A percentile compares a stretch with the other conserved stretches of the same genome.
Conservation (phyloP, 2,329 filamentous ascomycete species). For the Calonectria naviculata region DNA sequence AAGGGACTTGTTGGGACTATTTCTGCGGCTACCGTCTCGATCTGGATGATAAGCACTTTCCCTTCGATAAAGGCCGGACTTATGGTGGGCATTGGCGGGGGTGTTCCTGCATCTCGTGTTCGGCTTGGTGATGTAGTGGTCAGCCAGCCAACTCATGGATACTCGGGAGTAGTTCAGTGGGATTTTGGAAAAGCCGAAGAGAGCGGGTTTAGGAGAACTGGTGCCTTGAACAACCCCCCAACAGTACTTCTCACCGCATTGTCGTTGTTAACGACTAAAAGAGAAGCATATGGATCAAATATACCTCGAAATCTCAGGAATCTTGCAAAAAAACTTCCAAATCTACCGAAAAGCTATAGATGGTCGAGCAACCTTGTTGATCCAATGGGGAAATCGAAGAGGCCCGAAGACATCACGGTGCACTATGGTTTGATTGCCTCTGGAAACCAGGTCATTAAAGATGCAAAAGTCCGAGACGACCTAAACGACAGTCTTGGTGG, state of each 20-base stretch:
- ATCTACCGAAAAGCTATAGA: too few species aligned
- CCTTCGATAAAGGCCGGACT: slow-evolving; percentile 37
- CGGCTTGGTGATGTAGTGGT: slow-evolving; percentile 38
- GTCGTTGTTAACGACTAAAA: neutral
- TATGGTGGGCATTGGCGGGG: slow-evolving; percentile 39
- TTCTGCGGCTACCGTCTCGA: slow-evolving; percentile 45
- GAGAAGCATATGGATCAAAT: neutral
- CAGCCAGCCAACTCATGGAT: slow-evolving; percentile 23
- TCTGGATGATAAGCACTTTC: slow-evolving; percentile 47
- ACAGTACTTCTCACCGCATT: slow-evolving; percentile 24
- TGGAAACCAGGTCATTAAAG: slow-evolving; percentile 31
- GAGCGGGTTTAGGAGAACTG: slow-evolving; percentile 26
- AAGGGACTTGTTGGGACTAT: slow-evolving; percentile 39
- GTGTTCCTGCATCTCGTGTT: slow-evolving; percentile 27
- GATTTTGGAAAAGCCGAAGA: slow-evolving; percentile 30
- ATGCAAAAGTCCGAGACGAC: slow-evolving; percentile 24
- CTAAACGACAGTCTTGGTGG: neutral
- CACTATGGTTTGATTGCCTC: slow-evolving; percentile 33
- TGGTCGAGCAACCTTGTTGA: too few species aligned
- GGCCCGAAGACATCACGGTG: slow-evolving; percentile 18
- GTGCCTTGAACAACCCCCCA: slow-evolving; percentile 22
- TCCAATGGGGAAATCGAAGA: neutral
- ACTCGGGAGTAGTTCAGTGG: slow-evolving; percentile 33
- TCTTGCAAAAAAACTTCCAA: neutral
- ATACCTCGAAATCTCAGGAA: neutral